Evolutionary conservation across 306 rosid genomes (phyloP).

Genomic region (Vigna reflexopilosa): DNA sequence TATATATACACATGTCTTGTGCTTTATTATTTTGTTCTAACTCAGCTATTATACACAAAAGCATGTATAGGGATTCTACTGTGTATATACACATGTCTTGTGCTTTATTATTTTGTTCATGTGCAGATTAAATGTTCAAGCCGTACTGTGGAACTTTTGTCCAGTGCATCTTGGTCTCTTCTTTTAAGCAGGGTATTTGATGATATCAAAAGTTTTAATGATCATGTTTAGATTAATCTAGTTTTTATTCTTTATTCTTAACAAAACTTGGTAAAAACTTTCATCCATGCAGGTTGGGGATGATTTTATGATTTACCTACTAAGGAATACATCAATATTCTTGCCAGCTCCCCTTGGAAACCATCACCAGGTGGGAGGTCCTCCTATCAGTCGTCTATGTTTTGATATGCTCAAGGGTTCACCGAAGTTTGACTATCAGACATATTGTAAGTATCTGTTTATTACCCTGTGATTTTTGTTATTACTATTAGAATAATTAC

Average conservation of each 20-base stretch:
- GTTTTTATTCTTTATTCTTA: neutral
- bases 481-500: neutral
- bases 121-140: conserved; percentile 62
- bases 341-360: conserved; percentile 57
- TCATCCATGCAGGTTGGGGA: conserved; percentile 59
- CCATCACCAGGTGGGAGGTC: conserved; percentile 78
- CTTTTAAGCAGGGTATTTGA: conserved; percentile 77
- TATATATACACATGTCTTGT: neutral
- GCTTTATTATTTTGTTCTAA: conserved; percentile 2
- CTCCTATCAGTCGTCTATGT: conserved; percentile 56
- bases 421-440: conserved; percentile 43
- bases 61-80: neutral
- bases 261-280: conserved; percentile 28
- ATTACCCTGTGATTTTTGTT: neutral
- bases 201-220: neutral
- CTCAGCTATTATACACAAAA: neutral
- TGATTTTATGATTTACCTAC: conserved; percentile 43
- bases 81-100: neutral
- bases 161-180: conserved; percentile 68
- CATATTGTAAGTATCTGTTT: conserved; percentile 51
- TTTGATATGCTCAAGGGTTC: conserved; percentile 39
- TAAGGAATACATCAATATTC: conserved; percentile 59
- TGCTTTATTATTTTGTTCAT: conserved; percentile 14
- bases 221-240: conserved; percentile 1
- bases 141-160: conserved; percentile 60